These are phyloP conservation scores for Yamadazyma songkhlaensis DNA, from an alignment of 1,139 yeast species.

Conservation along the genomic window DNA sequence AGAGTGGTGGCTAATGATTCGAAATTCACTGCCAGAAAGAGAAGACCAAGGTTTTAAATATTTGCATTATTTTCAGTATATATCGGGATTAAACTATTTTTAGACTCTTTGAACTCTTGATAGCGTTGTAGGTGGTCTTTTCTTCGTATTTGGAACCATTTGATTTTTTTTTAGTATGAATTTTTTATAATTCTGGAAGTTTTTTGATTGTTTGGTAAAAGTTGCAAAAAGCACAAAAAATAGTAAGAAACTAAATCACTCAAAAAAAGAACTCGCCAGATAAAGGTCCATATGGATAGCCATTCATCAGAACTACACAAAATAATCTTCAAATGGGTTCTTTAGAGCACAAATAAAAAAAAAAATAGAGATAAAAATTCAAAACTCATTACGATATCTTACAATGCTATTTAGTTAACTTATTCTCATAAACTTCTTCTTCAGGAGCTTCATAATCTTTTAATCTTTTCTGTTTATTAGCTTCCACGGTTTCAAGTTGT, in stretches of 20 bases:
- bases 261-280: no score
- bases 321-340: no score
- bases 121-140: no score
- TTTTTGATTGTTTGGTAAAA: no score
- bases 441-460: slow-evolving; percentile 85
- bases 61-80: background rate
- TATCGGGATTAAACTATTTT: background rate
- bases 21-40: slow-evolving; percentile 89
- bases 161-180: background rate
- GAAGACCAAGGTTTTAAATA: slow-evolving; percentile 73
- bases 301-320: no score
- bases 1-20: slow-evolving; percentile 86
- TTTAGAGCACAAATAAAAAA: no score
- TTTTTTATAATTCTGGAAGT: no score
- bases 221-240: no score
- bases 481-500: slow-evolving; percentile 67
- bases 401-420: background rate
- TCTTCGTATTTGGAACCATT: no score
- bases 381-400: slow-evolving; percentile 1
- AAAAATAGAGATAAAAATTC: no score
- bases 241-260: no score
- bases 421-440: slow-evolving; percentile 49
- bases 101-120: background rate
- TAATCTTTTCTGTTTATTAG: slow-evolving; percentile 66
- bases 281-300: no score